Evolutionary conservation across 768 basidiomycete genomes (phyloP).

Genomic region (Erythrobasidium yunnanense): DNA sequence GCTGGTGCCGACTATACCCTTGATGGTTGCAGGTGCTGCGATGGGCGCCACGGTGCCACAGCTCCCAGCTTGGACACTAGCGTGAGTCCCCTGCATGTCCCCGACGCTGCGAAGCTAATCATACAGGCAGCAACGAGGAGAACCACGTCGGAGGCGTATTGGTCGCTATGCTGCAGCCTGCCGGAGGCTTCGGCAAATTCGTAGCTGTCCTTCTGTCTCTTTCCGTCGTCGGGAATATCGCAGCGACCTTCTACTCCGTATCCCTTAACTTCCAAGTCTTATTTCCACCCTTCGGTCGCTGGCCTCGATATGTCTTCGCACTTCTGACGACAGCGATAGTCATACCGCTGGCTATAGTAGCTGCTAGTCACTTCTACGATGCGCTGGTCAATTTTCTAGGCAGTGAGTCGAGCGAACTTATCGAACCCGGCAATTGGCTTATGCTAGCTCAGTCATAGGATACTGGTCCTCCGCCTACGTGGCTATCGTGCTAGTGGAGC

Average conservation of each 20-base stretch:
- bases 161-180: slow-evolving; percentile 43
- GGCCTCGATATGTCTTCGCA: slow-evolving; percentile 43
- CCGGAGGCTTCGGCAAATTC: slow-evolving; percentile 47
- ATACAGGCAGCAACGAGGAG: slow-evolving; percentile 43
- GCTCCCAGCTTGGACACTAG: slow-evolving; percentile 48
- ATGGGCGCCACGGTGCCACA: slow-evolving; percentile 29
- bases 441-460: slow-evolving; percentile 33
- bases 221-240: slow-evolving; percentile 45
- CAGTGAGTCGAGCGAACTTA: no score
- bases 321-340: slow-evolving; percentile 34
- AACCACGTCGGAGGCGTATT: slow-evolving; percentile 46
- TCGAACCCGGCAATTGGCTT: no score
- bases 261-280: slow-evolving; percentile 48
- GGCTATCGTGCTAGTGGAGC: slow-evolving; percentile 48
- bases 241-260: slow-evolving; percentile 48
- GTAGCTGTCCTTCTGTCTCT: slow-evolving; percentile 47
- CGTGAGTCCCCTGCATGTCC: slow-evolving; percentile 36
- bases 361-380: background rate
- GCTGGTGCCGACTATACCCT: slow-evolving; percentile 32
- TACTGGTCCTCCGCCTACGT: slow-evolving; percentile 53
- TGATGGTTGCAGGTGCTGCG: background rate
- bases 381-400: background rate
- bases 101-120: slow-evolving; percentile 36
- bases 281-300: slow-evolving; percentile 43
- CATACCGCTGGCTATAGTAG: slow-evolving; percentile 1